Base-by-base conservation (phyloP, 2,329 filamentous ascomycete genomes). In the Penicillium olsonii region DNA sequence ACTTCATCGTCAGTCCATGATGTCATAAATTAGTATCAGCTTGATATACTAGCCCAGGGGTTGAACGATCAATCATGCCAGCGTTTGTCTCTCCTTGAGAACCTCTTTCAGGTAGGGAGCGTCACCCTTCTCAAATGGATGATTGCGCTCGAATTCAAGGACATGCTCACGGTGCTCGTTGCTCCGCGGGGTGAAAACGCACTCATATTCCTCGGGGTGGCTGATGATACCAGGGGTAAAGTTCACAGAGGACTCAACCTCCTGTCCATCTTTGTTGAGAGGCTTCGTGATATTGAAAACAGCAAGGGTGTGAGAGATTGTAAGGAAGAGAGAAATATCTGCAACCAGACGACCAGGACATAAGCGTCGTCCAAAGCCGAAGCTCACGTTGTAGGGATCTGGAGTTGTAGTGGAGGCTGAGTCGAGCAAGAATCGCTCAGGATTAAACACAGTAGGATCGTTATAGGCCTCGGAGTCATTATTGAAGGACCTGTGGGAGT, bases 321-420 rank as follows among this genome's bases (percentile, higher is more conserved):
- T 44, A 6, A 50, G 24, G 17, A 46, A 50, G 14, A 46, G 22
- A 10, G 48, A 46, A 3, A 42, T 50, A 19, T 50, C 42, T 17
- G 38, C 42, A 7, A 45, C 41, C 8, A 46, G 34, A 14, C 37
- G 39, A 20, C 45, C 39, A 17, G 42, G 48, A 27, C 48, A 50
- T 15, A 50, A 14, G 12, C 42, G 31, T 19, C 48, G 29, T 9
- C 48, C 38, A 19, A 46, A 50, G 3, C 42, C 42, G 37, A 50
- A 50, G 29, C 37, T 42, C 33, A 42, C 43, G 31, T 46, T 33
- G 5, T 17, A 14, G 2, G 48, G 37, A 6, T 42, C 37, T 14
- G 39, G 37, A 5, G 37, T 24, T 35, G 18, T 10, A 7, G 27
- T 12, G 15, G 37, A 38, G 11, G 15, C 5, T 12, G 39, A 24